Evolutionary conservation across 2,329 filamentous ascomycete genomes (phyloP), one percentile per base, ranked within the genome.

Genomic region (Botrytis aclada): DNA sequence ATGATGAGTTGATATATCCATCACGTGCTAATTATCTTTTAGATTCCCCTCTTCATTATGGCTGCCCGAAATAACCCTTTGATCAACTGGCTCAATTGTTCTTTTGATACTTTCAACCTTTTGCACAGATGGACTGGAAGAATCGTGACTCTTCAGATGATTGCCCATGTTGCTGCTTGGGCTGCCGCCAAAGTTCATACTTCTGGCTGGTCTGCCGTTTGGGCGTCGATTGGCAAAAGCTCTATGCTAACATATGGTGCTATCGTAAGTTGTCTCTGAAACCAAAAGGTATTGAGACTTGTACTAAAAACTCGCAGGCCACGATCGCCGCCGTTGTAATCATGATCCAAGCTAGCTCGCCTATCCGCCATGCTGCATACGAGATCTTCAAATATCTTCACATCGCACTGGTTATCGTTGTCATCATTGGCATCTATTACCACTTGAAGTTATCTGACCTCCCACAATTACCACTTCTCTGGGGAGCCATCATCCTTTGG

Each of bases 71-170:
- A 94, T 84, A 95, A 95, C 82, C 92, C 92, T 34, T 85, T 95
- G 76, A 93, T 95, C 80, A 85, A 85, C 74, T 84, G 92, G 76
- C 85, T 93, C 70, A 89, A 89, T 74, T 89, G 95, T 76, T 93
- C 91, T 6, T 95, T 94, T 81, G 92, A 95, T 81, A 93, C 91
- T 1, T 94, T 93, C 85, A 95, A 95, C 83, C 83, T 95, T 74
- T 85, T 95, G 73, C 92, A 95, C 82, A 88, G 93, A 75, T 95
- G 92, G 92, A 87, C 94, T 75, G 92, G 92, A 77, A 89, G 92
- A 56, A 93, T 94, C 74, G 91, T 92, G 39, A 86, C 92, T 29
- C 82, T 93, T 22, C 91, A 95, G 81, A 86, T 89, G 16, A 77
- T 94, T 58, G 84, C 87, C 43, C 92, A 95, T 82, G 89, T 88